Evolutionary conservation across 257 asterid species (phyloP), one percentile per base, ranked within the genome.

Genomic region (Scutellaria baicalensis): DNA sequence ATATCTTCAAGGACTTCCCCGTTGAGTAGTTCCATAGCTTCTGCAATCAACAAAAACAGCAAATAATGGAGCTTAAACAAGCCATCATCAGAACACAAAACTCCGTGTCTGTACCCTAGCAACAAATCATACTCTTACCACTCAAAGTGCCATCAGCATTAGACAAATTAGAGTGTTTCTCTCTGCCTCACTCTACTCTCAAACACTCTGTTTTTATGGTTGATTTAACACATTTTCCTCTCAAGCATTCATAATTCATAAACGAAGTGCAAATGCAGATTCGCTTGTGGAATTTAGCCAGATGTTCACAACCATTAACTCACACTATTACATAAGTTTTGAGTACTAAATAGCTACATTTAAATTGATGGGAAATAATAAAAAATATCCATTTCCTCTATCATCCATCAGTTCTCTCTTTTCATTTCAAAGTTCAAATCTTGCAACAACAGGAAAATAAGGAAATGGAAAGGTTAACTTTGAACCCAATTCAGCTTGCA

Each of bases 11-110:
- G 68, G 59, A 71, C 85, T 84, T 92, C 70, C 88, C 88, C 9
- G 84, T 59, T 10, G 90, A 61, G 75, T 89, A 85, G 83, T 88
- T 88, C 97, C 98, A 89, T 18, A 92, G 80, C 77, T 82, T 92
- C 98, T 92, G 88, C 75, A 73, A 71, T 77, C 63, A 61, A 78
- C 50, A 72, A 35, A 39, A 52, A 18, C 59, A 54, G 0, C 68
- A 23, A 33, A 18, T 6, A 33, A 69, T 64, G 72, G 33, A 55
- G 62, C 38, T 6, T 9, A 16, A 65, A 9, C 35, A 1, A 38
- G 49, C 73, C 35, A 57, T 33, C 54, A 31, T 12, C n/a, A 39
- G 21, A 18, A 20, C 9, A 42, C 38, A 31, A 31, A 44, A 40
- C 38, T 42, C 39, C 44, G 7, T 31, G n/a, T 11, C 40, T 23